These are phyloP conservation scores for Blastocystis hominis DNA, from an alignment of 352 stramenopile genomes.

Conservation along the genomic window DNA sequence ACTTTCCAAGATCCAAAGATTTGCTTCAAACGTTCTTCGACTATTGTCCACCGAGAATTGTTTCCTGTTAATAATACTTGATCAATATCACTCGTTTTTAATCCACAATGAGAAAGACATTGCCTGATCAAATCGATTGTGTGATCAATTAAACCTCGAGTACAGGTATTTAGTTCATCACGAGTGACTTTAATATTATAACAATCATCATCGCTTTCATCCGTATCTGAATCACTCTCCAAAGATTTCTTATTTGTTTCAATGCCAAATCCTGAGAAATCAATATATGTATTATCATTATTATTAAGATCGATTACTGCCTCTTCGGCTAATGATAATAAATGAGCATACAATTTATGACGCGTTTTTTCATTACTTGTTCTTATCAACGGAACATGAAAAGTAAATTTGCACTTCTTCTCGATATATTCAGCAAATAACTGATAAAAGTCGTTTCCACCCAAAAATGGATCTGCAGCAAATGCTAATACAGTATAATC, in stretches of 20 bases:
- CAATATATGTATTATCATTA: not conserved
- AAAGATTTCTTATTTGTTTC: not conserved
- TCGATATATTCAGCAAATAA: not conserved
- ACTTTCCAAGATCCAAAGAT: not conserved
- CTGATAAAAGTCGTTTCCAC: slow-evolving; percentile 74
- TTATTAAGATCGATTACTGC: not conserved
- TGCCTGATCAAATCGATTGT: not conserved
- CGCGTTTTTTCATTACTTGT: not conserved
- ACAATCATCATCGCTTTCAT: not conserved
- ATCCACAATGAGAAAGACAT: not conserved
- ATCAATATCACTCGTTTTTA: slow-evolving; percentile 61
- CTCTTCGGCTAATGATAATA: not conserved
- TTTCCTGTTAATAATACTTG: slow-evolving; percentile 69
- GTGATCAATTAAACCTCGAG: not conserved
- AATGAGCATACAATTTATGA: not conserved
- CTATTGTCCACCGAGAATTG: slow-evolving; percentile 31
- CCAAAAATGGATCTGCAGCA: slow-evolving; percentile 74
- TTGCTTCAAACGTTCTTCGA: not conserved
- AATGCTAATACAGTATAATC: slow-evolving; percentile 68
- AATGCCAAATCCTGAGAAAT: not conserved
- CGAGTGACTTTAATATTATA: not conserved
- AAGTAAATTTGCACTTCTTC: not conserved
- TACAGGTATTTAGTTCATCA: not conserved
- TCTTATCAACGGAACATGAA: not conserved
- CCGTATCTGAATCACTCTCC: not conserved